Evolutionary conservation across 371 early-diverging fungal genomes (phyloP), one percentile per base, ranked within the genome.

Genomic region (Entomophthora muscae): DNA sequence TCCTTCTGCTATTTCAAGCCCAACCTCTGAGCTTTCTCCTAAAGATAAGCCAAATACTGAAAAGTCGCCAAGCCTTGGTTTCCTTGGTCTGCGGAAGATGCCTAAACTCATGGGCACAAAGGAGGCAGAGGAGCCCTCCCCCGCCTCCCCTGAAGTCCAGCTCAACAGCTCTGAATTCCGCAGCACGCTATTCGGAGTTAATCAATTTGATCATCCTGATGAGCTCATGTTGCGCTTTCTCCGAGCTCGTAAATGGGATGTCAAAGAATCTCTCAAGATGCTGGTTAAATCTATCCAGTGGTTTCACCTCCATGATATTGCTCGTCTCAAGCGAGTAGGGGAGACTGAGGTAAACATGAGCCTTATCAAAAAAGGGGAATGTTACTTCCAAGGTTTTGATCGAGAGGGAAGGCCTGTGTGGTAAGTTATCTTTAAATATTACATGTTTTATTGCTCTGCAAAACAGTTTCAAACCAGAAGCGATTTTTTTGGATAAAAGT

Each of bases 171-270:
- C 27, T 27, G 52, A 24, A 23, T 61, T 61, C 2, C 42, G 52
- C 3, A 5, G 3, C 1, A 21, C 2, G 3, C 10, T 61, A 5
- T 51, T 23, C 1, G 29, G 32, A 0, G 13, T 22, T 1, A 71
- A 24, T 72, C 73, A 72, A 58, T 76, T 75, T 53, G 84, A 85
- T 57, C 80, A 84, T 63, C 86, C 89, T 21, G 88, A 89, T 70
- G 64, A 76, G 7, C 69, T 83, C 32, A 17, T 80, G 32, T 71
- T 86, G 33, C 82, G 90, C 2, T 89, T 81, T 69, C 68, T 89
- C 32, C 77, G 88, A 53, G 90, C 90, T 12, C 79, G 90, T 64
- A 88, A 88, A 66, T 90, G 85, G 83, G 78, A 86, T 64, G 72
- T 82, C 27, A 72, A 74, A 29, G 80, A 82, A 32, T 83, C 86